Evolutionary conservation across 2,329 filamentous ascomycete species (phyloP).

Genomic region (Penicillium sp.): DNA sequence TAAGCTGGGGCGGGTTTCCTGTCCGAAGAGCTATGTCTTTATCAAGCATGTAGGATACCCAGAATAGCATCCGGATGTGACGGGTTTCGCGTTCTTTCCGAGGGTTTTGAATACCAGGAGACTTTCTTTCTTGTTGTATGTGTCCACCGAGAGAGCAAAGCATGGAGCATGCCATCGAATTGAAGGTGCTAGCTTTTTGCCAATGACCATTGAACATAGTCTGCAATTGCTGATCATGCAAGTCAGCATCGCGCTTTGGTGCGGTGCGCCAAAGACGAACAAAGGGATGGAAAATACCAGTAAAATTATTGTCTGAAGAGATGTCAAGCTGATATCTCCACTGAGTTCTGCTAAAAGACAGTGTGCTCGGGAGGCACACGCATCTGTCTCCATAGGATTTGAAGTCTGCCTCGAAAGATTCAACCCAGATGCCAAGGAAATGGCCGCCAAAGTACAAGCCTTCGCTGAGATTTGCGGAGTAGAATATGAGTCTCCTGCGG

Average conservation of each 20-base stretch:
- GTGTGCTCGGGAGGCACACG: neutral
- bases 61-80: slow-evolving; percentile 16
- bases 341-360: slow-evolving; percentile 5
- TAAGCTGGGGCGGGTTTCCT: slow-evolving; percentile 15
- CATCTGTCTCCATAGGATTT: neutral
- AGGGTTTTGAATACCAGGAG: neutral
- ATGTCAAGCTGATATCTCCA: slow-evolving; percentile 7
- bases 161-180: slow-evolving; percentile 17
- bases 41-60: slow-evolving; percentile 14
- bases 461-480: neutral
- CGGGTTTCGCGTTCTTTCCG: slow-evolving; percentile 1
- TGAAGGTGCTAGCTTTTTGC: slow-evolving; percentile 12
- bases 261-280: neutral
- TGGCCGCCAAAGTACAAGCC: neutral
- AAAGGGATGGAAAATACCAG: slow-evolving; percentile 9
- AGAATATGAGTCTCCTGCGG: neutral
- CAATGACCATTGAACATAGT: slow-evolving; percentile 10
- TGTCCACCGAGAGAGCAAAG: slow-evolving; percentile 15
- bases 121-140: neutral
- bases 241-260: neutral
- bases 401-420: neutral
- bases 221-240: slow-evolving; percentile 10
- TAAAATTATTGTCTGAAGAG: slow-evolving; percentile 14
- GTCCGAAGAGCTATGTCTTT: slow-evolving; percentile 16
- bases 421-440: neutral